Evolutionary conservation across 2,329 filamentous ascomycete species (phyloP).

Genomic region (Monilinia laxa): DNA sequence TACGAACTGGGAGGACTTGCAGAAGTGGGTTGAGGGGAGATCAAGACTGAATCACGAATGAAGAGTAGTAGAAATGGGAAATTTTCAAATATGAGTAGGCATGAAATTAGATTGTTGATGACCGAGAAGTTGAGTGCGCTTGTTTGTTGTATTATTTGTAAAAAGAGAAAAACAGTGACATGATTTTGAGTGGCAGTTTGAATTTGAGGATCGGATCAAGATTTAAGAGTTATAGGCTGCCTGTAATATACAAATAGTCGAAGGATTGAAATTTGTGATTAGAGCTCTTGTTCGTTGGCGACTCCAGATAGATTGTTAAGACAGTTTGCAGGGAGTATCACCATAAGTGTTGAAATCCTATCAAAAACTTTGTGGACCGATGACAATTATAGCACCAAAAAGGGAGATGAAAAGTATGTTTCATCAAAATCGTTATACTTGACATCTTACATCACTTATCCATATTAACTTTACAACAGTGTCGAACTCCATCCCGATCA

Average conservation of each 20-base stretch:
- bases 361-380: background rate
- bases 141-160: background rate
- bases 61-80: background rate
- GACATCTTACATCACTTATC: background rate
- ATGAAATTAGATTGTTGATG: background rate
- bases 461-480: background rate
- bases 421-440: background rate
- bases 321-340: too few relatives aligned
- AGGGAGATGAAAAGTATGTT: background rate
- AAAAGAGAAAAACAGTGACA: too few relatives aligned
- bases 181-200: too few relatives aligned
- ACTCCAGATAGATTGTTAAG: too few relatives aligned
- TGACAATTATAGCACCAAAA: background rate
- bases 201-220: too few relatives aligned
- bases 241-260: too few relatives aligned
- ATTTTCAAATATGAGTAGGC: background rate
- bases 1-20: conserved; percentile 10
- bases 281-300: too few relatives aligned
- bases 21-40: conserved; percentile 6
- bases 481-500: background rate
- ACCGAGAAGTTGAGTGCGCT: too few relatives aligned
- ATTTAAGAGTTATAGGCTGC: too few relatives aligned
- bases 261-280: too few relatives aligned
- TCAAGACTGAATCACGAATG: background rate
- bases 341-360: background rate